These are phyloP conservation scores for Sporothrix schenckii DNA, from an alignment of 2,329 filamentous ascomycete species.

Conservation along the genomic window DNA sequence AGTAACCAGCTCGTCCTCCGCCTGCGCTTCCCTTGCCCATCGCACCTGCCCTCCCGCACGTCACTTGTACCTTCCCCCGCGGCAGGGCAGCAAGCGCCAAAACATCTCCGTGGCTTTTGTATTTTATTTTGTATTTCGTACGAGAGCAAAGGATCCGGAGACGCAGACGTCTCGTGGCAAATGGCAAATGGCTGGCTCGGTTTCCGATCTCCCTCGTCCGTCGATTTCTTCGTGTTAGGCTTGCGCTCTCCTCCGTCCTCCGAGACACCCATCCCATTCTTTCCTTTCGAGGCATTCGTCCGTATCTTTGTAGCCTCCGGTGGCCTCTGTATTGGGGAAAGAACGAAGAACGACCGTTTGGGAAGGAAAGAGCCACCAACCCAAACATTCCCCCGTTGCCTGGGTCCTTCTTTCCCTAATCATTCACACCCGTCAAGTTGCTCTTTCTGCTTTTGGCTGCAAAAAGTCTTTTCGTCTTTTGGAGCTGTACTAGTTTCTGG, in stretches of 20 bases:
- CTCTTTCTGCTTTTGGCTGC: not conserved
- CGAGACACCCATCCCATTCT: not conserved
- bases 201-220: not conserved
- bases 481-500: not conserved
- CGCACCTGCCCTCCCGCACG: constrained; percentile 5
- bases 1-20: constrained; percentile 27
- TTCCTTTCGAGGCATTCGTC: constrained; percentile 14
- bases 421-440: not conserved
- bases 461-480: too few relatives aligned
- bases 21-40: constrained; percentile 15
- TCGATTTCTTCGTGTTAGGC: not conserved
- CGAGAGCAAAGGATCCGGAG: not conserved
- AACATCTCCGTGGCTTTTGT: not conserved
- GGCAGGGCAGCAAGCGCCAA: constrained; percentile 8
- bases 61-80: constrained; percentile 1
- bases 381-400: not conserved
- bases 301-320: constrained; percentile 26
- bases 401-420: constrained; percentile 7
- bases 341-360: constrained; percentile 2
- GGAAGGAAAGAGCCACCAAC: constrained; percentile 8
- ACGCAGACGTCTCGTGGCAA: constrained; percentile 9
- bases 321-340: constrained; percentile 9
- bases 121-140: too few relatives aligned
- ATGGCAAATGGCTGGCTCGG: not conserved
- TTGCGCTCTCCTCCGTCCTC: not conserved